A percentile compares a stretch with the other conserved stretches of the same genome.
phyloP scores from a whole-genome alignment of 208 protist genomes.

The Trypanosoma melophagium region DNA sequence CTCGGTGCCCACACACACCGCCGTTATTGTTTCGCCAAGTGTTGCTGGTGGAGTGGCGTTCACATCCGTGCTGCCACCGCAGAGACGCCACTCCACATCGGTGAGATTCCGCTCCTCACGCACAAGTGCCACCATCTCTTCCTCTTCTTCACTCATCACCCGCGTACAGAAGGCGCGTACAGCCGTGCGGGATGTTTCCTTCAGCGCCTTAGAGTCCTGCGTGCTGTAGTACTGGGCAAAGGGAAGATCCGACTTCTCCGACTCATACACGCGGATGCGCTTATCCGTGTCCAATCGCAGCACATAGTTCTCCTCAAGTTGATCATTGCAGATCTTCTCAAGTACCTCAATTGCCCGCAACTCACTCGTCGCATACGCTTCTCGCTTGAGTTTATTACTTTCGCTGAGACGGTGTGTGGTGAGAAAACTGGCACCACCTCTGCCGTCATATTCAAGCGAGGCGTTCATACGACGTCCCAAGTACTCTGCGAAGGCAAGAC shows the following conservation, averaged over 20 bases:
- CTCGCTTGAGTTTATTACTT: conserved; percentile 36
- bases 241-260: conserved; percentile 18
- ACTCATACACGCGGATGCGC: conserved; percentile 62
- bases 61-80: conserved; percentile 37
- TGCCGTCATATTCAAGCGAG: conserved; percentile 41
- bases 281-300: conserved; percentile 58
- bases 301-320: conserved; percentile 38
- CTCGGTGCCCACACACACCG: conserved; percentile 23
- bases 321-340: conserved; percentile 56
- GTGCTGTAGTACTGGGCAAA: conserved; percentile 53
- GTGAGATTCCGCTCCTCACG: conserved; percentile 33
- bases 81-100: conserved; percentile 61
- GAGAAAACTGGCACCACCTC: conserved; percentile 36
- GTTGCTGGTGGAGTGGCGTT: not conserved
- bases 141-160: conserved; percentile 67
- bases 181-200: conserved; percentile 20
- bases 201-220: conserved; percentile 38
- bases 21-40: conserved; percentile 12
- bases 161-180: conserved; percentile 46
- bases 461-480: conserved; percentile 61
- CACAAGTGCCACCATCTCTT: conserved; percentile 59
- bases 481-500: conserved; percentile 58
- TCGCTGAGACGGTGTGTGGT: conserved; percentile 49
- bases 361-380: conserved; percentile 62
- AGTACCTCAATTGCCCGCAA: conserved; percentile 74